These are phyloP conservation scores for Penicillium sp. DNA, from an alignment of 2,329 filamentous ascomycete genomes.

Conservation along the genomic window DNA sequence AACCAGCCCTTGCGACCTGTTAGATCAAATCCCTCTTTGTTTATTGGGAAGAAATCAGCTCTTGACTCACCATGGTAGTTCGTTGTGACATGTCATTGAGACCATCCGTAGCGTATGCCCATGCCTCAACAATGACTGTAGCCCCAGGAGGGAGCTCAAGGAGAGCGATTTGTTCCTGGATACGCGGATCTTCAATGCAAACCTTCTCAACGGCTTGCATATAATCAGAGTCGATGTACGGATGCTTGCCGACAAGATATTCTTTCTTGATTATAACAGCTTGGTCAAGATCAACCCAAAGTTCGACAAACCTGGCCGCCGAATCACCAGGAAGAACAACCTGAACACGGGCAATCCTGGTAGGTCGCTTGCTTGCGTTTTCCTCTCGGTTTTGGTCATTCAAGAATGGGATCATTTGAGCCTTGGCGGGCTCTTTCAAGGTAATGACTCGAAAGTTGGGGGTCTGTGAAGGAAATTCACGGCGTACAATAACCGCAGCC, in stretches of 20 bases:
- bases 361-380: constrained; percentile 21
- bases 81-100: constrained; percentile 51
- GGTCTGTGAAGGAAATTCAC: constrained; percentile 34
- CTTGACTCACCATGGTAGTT: constrained; percentile 50
- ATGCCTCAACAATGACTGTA: constrained; percentile 54
- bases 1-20: background rate
- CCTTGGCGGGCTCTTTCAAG: constrained; percentile 54
- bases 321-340: constrained; percentile 16
- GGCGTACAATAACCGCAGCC: constrained; percentile 35
- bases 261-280: constrained; percentile 15
- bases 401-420: constrained; percentile 50
- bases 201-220: constrained; percentile 53
- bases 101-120: constrained; percentile 56
- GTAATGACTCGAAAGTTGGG: constrained; percentile 55
- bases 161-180: constrained; percentile 43
- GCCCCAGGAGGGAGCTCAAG: constrained; percentile 50
- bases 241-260: constrained; percentile 27
- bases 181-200: constrained; percentile 46
- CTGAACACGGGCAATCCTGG: constrained; percentile 46
- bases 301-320: constrained; percentile 24
- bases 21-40: background rate
- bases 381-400: constrained; percentile 44
- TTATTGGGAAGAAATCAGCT: background rate
- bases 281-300: constrained; percentile 24
- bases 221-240: constrained; percentile 41